Evolutionary conservation across 805 yeast genomes (phyloP).

Genomic region (Komagataella ulmi): DNA sequence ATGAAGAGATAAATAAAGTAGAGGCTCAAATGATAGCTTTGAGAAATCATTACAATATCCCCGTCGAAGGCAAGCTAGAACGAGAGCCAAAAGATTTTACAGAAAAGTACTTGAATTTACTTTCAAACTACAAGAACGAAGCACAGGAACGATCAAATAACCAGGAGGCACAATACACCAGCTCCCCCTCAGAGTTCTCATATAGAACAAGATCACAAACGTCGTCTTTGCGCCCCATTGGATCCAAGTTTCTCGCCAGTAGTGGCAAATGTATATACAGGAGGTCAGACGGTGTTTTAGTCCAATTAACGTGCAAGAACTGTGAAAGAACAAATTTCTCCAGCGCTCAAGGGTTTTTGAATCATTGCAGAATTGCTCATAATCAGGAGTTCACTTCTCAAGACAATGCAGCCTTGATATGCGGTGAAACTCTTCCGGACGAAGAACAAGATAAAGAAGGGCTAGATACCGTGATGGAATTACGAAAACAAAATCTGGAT

Average conservation of each 20-base stretch:
- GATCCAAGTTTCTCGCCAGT: slow-evolving; percentile 11
- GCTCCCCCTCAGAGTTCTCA: slow-evolving; percentile 8
- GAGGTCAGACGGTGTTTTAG: slow-evolving; percentile 59
- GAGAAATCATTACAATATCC: slow-evolving; percentile 29
- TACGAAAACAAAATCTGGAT: slow-evolving; percentile 23
- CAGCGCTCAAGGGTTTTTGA: slow-evolving; percentile 69
- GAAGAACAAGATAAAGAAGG: slow-evolving; percentile 48
- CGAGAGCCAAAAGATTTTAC: slow-evolving; percentile 33
- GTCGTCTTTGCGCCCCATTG: slow-evolving; percentile 35
- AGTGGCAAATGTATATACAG: slow-evolving; percentile 39
- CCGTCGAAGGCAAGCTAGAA: slow-evolving; percentile 23
- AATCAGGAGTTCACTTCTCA: slow-evolving; percentile 57
- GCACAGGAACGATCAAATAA: slow-evolving; percentile 10
- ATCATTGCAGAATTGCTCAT: slow-evolving; percentile 67
- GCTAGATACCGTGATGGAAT: slow-evolving; percentile 18
- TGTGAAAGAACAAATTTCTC: slow-evolving; percentile 62
- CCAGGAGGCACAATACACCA: neutral
- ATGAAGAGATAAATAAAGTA: slow-evolving; percentile 41
- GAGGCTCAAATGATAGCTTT: slow-evolving; percentile 43
- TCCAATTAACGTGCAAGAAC: slow-evolving; percentile 51
- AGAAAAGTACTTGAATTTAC: slow-evolving; percentile 21
- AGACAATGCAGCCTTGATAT: slow-evolving; percentile 58
- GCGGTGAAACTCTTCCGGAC: slow-evolving; percentile 43
- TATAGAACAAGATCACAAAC: slow-evolving; percentile 39
- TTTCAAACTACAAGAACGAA: slow-evolving; percentile 5